Evolutionary conservation across 306 rosid species (phyloP).

Genomic region (Urtica urens): DNA sequence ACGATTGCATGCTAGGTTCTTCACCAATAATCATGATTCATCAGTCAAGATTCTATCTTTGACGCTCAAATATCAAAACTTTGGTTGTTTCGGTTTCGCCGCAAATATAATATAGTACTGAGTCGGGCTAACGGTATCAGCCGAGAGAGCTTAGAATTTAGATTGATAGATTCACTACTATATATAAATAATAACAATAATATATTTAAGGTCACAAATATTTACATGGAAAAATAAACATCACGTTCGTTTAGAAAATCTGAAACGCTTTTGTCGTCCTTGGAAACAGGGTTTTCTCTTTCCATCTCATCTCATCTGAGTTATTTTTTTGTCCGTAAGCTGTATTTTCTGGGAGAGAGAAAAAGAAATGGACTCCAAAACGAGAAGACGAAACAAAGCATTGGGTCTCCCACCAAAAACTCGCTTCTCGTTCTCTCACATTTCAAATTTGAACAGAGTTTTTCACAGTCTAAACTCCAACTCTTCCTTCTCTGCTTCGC

Average conservation of each 20-base stretch:
- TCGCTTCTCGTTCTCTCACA: not conserved
- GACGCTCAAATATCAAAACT: slow-evolving; percentile 8
- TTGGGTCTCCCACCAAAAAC: slow-evolving; percentile 24
- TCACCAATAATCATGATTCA: not conserved
- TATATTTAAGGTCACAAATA: too few relatives aligned
- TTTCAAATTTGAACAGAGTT: slow-evolving; percentile 38
- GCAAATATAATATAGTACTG: not conserved
- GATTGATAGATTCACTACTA: too few relatives aligned
- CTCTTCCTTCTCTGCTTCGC: slow-evolving; percentile 34
- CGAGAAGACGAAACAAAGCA: slow-evolving; percentile 25
- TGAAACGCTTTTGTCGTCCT: slow-evolving; percentile 32
- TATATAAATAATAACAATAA: too few relatives aligned
- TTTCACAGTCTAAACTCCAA: slow-evolving; percentile 7
- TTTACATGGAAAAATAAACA: not conserved
- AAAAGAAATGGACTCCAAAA: slow-evolving; percentile 24
- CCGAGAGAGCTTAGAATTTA: too few relatives aligned
- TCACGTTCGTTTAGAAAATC: slow-evolving; percentile 22
- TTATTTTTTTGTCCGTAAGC: slow-evolving; percentile 36
- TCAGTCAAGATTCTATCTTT: slow-evolving; percentile 5
- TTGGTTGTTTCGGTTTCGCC: not conserved
- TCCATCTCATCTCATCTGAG: slow-evolving; percentile 11
- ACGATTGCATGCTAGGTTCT: not conserved
- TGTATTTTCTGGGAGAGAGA: slow-evolving; percentile 23
- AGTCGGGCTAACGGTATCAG: slow-evolving; percentile 18
- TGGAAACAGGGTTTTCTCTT: slow-evolving; percentile 21